phyloP scores from a whole-genome alignment of 371 early-diverging fungal genomes.

The Capniomyces stellatus region DNA sequence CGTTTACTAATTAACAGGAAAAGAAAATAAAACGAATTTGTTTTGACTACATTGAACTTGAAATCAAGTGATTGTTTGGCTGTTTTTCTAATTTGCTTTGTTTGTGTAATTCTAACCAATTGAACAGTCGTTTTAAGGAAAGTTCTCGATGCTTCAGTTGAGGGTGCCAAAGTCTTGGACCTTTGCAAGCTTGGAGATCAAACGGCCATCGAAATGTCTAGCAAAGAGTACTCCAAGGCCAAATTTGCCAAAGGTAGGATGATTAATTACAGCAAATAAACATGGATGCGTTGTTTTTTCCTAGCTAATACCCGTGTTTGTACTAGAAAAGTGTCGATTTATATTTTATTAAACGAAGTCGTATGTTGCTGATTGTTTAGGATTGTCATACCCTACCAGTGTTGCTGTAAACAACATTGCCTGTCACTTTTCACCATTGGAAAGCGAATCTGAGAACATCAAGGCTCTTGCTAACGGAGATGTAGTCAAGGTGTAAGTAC shows the following conservation, averaged over 20 bases:
- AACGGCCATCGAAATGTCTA: conserved; percentile 45
- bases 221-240: conserved; percentile 56
- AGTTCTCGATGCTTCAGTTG: conserved; percentile 34
- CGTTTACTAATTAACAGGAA: too few species aligned
- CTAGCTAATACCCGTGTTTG: too few species aligned
- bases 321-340: too few species aligned
- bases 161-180: conserved; percentile 46
- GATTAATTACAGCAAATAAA: too few species aligned
- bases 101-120: conserved; percentile 24
- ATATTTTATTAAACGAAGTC: too few species aligned
- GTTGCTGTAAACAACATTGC: conserved; percentile 62
- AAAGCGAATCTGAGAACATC: conserved; percentile 31
- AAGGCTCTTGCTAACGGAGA: conserved; percentile 48
- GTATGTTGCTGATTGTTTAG: too few species aligned
- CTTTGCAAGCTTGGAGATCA: conserved; percentile 71
- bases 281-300: too few species aligned
- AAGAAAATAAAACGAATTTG: too few species aligned
- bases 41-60: too few species aligned
- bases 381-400: conserved; percentile 72
- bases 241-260: conserved; percentile 34
- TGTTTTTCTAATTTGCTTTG: neutral
- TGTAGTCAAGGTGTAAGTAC: conserved; percentile 48
- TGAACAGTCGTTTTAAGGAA: conserved; percentile 43
- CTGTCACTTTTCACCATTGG: conserved; percentile 54
- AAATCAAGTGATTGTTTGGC: too few species aligned